Evolutionary conservation across 2,329 filamentous ascomycete genomes (phyloP).

Genomic region (Fusarium globosum): DNA sequence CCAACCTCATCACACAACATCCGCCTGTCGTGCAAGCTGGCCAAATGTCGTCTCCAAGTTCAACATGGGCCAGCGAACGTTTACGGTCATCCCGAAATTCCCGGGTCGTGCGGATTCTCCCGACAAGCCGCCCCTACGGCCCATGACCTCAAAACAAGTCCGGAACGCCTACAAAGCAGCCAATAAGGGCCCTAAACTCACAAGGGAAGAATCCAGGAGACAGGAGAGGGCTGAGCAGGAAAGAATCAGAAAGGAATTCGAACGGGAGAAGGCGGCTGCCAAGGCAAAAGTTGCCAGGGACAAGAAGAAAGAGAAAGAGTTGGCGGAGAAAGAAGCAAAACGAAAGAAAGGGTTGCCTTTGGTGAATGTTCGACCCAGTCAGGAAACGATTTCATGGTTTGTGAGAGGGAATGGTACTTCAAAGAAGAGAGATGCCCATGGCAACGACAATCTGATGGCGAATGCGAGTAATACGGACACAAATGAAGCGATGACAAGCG

Average conservation of each 20-base stretch:
- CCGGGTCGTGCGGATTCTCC: conserved; percentile 37
- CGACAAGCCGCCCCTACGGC: conserved; percentile 38
- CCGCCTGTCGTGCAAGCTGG: not conserved
- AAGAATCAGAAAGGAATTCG: conserved; percentile 63
- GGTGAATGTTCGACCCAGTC: conserved; percentile 65
- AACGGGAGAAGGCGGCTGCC: conserved; percentile 59
- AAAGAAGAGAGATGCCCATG: conserved; percentile 47
- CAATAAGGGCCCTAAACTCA: conserved; percentile 52
- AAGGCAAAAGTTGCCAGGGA: conserved; percentile 64
- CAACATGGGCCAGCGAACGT: conserved; percentile 57
- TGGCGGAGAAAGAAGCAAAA: conserved; percentile 61
- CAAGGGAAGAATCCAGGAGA: conserved; percentile 53
- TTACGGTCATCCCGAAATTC: conserved; percentile 56
- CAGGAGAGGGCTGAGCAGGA: conserved; percentile 63
- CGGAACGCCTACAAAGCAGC: conserved; percentile 53
- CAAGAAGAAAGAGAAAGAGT: conserved; percentile 66
- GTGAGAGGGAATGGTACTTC: conserved; percentile 51
- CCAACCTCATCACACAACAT: not conserved
- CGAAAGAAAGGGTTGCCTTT: conserved; percentile 64
- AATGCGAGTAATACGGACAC: not conserved
- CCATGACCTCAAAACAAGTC: conserved; percentile 58
- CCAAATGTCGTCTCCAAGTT: conserved; percentile 35
- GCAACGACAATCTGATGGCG: conserved; percentile 16
- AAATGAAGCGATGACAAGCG: not conserved
- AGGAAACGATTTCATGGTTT: conserved; percentile 67